Percentiles rank a stretch among this genome's conserved stretches.
phyloP scores from a whole-genome alignment of 2,329 filamentous ascomycete genomes.

The Penicillium sp. region DNA sequence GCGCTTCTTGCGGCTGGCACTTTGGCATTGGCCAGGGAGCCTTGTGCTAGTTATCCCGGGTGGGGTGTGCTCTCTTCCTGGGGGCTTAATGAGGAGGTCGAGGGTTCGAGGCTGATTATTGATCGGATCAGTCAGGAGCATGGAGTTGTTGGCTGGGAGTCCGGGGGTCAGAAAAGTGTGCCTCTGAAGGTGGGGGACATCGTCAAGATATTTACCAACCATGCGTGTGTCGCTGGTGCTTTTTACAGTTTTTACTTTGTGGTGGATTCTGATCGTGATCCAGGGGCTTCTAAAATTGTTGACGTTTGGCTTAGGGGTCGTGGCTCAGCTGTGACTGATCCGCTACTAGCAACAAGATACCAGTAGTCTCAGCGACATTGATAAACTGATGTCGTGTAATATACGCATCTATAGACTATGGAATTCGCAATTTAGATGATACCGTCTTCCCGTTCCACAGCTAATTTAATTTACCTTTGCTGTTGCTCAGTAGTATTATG shows the following conservation, averaged over 20 bases:
- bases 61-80: conserved; percentile 70
- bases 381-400: too few species aligned
- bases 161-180: conserved; percentile 43
- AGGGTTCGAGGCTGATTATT: conserved; percentile 63
- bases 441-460: too few species aligned
- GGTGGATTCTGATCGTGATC: conserved; percentile 61
- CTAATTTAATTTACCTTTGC: too few species aligned
- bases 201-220: conserved; percentile 74
- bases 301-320: conserved; percentile 67
- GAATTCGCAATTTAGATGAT: too few species aligned
- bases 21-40: conserved; percentile 70
- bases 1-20: conserved; percentile 68
- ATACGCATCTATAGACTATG: too few species aligned
- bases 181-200: conserved; percentile 63
- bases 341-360: conserved; percentile 2
- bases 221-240: conserved; percentile 74
- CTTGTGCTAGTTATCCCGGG: conserved; percentile 68
- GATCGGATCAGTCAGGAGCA: conserved; percentile 76
- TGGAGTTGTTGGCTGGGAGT: conserved; percentile 65
- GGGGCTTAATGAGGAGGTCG: conserved; percentile 41
- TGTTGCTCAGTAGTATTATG: too few species aligned
- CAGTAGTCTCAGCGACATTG: neutral
- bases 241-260: conserved; percentile 73
- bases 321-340: conserved; percentile 17
- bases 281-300: conserved; percentile 61